Percentiles rank a stretch among this genome's conserved stretches.
These are phyloP conservation scores for Metschnikowia chrysomelidarum DNA, from an alignment of 805 yeast species.

Conservation along the genomic window DNA sequence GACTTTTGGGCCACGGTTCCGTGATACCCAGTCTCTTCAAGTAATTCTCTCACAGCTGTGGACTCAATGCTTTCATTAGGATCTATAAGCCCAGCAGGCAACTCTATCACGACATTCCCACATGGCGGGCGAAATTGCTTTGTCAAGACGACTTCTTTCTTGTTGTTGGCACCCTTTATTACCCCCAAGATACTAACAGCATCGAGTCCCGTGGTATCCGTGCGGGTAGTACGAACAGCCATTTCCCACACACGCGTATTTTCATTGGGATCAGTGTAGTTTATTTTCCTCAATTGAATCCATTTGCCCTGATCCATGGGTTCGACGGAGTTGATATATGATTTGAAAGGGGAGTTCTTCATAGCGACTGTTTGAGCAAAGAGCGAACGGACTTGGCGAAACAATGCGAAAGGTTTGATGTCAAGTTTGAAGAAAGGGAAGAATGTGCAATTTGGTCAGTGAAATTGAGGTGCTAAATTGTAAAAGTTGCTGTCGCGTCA, in stretches of 20 bases:
- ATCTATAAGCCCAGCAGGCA: slow-evolving; percentile 95
- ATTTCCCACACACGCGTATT: slow-evolving; percentile 79
- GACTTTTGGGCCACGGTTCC: slow-evolving; percentile 50
- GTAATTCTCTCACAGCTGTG: slow-evolving; percentile 84
- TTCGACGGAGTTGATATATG: slow-evolving; percentile 31
- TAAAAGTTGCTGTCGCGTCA: too few species aligned
- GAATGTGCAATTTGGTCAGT: not conserved
- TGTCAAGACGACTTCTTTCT: slow-evolving; percentile 53
- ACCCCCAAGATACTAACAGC: slow-evolving; percentile 91
- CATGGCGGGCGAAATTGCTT: slow-evolving; percentile 95
- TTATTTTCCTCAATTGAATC: slow-evolving; percentile 58
- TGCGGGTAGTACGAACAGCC: slow-evolving; percentile 78
- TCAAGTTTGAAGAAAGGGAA: not conserved
- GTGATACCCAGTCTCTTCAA: slow-evolving; percentile 90
- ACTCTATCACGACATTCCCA: slow-evolving; percentile 81
- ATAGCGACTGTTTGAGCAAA: slow-evolving; percentile 2
- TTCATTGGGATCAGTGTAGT: slow-evolving; percentile 74
- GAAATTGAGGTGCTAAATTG: too few species aligned
- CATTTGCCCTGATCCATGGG: slow-evolving; percentile 41
- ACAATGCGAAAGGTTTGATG: too few species aligned
- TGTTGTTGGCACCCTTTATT: slow-evolving; percentile 46
- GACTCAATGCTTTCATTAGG: slow-evolving; percentile 71
- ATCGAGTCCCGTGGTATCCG: slow-evolving; percentile 58
- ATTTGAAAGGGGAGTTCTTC: slow-evolving; percentile 33
- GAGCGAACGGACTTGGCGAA: not conserved